Evolutionary conservation across 2,329 filamentous ascomycete genomes (phyloP), one percentile per base, ranked within the genome.

Genomic region (Emergomyces africanus): DNA sequence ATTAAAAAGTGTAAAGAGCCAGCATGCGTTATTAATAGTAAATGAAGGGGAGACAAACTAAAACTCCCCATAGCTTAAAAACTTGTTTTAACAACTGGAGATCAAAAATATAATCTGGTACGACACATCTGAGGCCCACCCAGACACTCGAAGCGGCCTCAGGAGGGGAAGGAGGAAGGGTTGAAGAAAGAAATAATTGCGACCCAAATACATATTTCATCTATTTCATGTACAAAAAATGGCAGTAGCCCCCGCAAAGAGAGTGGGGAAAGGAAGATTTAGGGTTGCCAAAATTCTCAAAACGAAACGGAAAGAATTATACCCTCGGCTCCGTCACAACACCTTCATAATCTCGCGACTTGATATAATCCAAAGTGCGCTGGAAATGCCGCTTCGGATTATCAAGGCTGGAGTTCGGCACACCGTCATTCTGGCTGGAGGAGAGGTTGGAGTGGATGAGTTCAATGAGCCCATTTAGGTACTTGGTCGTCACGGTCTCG

Each of bases 401-500:
- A 69, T 99, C 94, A 56, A 97, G 81, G 25, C 86, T 87, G 0
- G 86, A 82, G 37, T 88, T 89, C 66, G 73, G 69, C 41, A 73
- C 70, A 6, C 73, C 71, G 23, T 53, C 61, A 67, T 87, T 83
- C 69, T 90, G 86, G 70, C 89, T 94, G 59, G 87, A 90, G 64
- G 87, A 86, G 37, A 99, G 81, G 70, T 99, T 99, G 25, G 90
- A 96, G 74, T 99, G 91, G 69, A 99, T 97, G 63, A 99, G 83
- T 76, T 99, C 94, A 69, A 99, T 97, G 56, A 99, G 83, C 3
- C 94, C 94, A 70, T 99, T 99, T 63, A 99, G 82, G 72, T 97
- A 99, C 75, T 97, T 97, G 2, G 88, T 96, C 5, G 94, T 99
- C 44, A 99, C 94, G 65, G 91, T 91, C 76, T 99, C 94, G 74